Evolutionary conservation across 345 rosid species (phyloP), one percentile per base, ranked within the genome.

Genomic region (Capsella bursapastoris): DNA sequence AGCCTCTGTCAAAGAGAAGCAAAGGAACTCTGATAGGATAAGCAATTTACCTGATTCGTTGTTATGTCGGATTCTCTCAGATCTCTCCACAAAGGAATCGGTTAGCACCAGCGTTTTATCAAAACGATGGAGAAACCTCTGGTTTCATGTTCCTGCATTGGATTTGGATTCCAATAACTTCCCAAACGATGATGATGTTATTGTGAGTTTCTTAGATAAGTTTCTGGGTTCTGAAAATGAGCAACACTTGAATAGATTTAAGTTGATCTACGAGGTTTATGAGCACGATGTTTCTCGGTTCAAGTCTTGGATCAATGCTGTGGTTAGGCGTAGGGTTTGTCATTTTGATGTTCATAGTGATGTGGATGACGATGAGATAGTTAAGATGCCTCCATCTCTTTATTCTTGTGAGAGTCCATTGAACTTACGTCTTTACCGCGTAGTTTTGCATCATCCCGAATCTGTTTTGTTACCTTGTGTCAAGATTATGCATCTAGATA

Each of bases 101-200:
- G 72, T 77, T 31, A 8, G 56, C 66, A 70, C 80, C 3, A 63
- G 80, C 67, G 25, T 64, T 57, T 57, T 77, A 49, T 77, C 80
- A 0, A 47, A 45, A 15, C 64, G 60, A 10, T 77, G 80, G 80
- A 64, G 67, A 9, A 32, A 37, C 1, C 66, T 77, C 3, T 77
- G 62, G 67, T 37, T 57, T 2, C 66, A 48, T 13, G 80, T 77
- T 29, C 72, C 80, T 4, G 11, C 47, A 2, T 14, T 77, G 61
- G 66, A 77, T 11, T 16, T 77, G 18, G 62, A 71, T 47, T 61
- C 71, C 61, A 45, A 14, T 31, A 3, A 9, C 0, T 70, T 77
- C 71, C 16, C 53, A 16, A 48, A 15, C 8, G 71, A 32, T 8
- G 71, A 56, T n/a, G 13, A 31, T 11, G 51, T 1, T 4, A 43